These are phyloP conservation scores for Zea mays DNA, from an alignment of 176 grass and related monocot genomes.

Conservation along the genomic window Zm-B73-REFERENCE-NAM-5.0 NC_050104.1:159102501-159103000, in stretches of 20 bases:
- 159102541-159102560: neutral
- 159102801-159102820: neutral
- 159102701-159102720: neutral
- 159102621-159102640: neutral
- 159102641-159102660: neutral
- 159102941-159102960: slow-evolving; percentile 52
- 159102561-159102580: slow-evolving; percentile 22
- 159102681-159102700: neutral
- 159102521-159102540: neutral
- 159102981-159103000: slow-evolving; percentile 85
- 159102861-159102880: neutral
- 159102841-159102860: neutral
- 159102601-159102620: neutral
- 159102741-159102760: neutral
- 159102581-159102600: slow-evolving; percentile 2
- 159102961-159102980: slow-evolving; percentile 58
- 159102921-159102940: neutral
- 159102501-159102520: neutral
- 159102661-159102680: neutral
- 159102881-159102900: neutral
- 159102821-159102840: neutral
- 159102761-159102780: neutral
- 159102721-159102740: neutral
- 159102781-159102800: neutral
- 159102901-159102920: neutral